Evolutionary conservation across 768 basidiomycete species (phyloP), one percentile per base, ranked within the genome.

Genomic region (Pleurotus tuber-regium): DNA sequence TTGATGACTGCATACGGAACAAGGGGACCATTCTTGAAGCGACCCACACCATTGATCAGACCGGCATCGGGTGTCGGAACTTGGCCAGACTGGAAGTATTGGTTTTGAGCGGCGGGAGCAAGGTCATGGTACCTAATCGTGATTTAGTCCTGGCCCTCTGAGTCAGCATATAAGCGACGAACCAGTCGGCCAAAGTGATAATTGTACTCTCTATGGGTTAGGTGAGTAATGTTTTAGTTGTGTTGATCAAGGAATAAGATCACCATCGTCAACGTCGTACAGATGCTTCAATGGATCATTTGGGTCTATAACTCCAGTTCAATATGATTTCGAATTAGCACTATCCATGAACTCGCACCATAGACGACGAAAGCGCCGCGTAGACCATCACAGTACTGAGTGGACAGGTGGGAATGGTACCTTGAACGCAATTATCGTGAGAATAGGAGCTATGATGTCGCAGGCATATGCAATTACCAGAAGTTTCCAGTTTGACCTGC

Each of bases 321-420:
- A n/a, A n/a, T n/a, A n/a, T n/a, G n/a, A n/a, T 12, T 11, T 16
- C 4, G 10, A 9, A 25, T 50, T 31, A 38, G 25, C 29, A 19
- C 8, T 39, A 28, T 7, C 42, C 8, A 4, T 3, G 8, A 33
- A 19, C 4, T 30, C 53, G 18, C 47, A 61, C 65, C 64, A 10
- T 70, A 64, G 4, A 67, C 61, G 9, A 57, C 39, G 65, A 67
- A 51, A 64, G 59, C 30, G 62, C 58, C 56, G 51, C 71, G 41
- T 66, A 71, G 16, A 56, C 78, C 78, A 49, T 80, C 78, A 25
- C 78, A 78, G 52, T 79, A 79, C 55, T 79, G 78, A 4, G 71
- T 71, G 4, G 67, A 67, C 39, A 69, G 62, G 51, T 79, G 78
- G 12, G 73, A 75, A 54, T 78, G 76, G 51, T 71, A 77, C 67